Evolutionary conservation across 208 protist genomes (phyloP).

Genomic region (Leishmania major): DNA sequence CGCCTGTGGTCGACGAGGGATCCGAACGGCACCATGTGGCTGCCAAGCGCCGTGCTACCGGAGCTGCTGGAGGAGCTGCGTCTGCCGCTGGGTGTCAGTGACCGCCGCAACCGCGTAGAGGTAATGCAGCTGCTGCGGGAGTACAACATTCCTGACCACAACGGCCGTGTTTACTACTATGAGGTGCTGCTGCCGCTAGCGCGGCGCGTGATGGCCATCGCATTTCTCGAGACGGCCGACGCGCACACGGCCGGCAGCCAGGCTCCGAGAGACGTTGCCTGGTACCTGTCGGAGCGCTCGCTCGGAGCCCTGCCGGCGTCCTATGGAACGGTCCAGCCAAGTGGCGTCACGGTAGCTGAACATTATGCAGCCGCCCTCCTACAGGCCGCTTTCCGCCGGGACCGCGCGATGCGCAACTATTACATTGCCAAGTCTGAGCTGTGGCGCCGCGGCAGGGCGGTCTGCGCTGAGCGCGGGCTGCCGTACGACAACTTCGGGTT

Average conservation of each 20-base stretch:
- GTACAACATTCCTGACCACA: conserved; percentile 89
- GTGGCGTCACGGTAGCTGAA: conserved; percentile 60
- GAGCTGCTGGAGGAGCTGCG: conserved; percentile 80
- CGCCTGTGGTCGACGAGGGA: conserved; percentile 74
- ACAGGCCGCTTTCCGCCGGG: conserved; percentile 84
- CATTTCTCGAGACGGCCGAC: conserved; percentile 62
- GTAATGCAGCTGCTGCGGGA: conserved; percentile 78
- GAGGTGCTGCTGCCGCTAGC: conserved; percentile 86
- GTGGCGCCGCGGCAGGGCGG: conserved; percentile 64
- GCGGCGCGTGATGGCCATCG: conserved; percentile 82
- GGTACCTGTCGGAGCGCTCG: conserved; percentile 73
- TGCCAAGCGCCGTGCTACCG: conserved; percentile 62
- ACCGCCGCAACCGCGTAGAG: conserved; percentile 73
- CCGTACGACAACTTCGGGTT: conserved; percentile 75
- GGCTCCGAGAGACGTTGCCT: conserved; percentile 60
- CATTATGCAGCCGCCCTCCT: conserved; percentile 84
- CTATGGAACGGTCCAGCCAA: conserved; percentile 20
- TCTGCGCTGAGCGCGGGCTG: conserved; percentile 59
- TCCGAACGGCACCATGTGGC: conserved; percentile 74
- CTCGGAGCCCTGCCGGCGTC: conserved; percentile 36
- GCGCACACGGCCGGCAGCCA: conserved; percentile 32
- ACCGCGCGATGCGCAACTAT: conserved; percentile 61
- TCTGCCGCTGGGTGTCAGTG: conserved; percentile 80
- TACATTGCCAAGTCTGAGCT: conserved; percentile 48
- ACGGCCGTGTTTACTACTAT: conserved; percentile 85